Conservation (phyloP, 1,139 yeast species). For the Pichia sp. region DNA sequence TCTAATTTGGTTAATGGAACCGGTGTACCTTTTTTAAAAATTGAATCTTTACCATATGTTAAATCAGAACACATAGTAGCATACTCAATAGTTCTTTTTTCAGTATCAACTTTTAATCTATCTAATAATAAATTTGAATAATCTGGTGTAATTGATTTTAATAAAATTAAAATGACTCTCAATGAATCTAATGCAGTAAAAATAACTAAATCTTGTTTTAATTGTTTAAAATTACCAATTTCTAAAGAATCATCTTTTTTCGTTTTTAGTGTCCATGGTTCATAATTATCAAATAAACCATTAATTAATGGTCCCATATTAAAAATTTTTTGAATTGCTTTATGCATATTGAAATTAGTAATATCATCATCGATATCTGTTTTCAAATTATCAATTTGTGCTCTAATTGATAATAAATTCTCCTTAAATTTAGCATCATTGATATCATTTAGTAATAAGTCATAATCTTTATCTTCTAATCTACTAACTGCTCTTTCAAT, state of each 20-base stretch:
- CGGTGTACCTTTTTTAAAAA: slow-evolving; percentile 27
- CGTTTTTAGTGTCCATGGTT: slow-evolving; percentile 35
- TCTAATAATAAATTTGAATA: slow-evolving; percentile 55
- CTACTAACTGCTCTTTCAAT: slow-evolving; percentile 39
- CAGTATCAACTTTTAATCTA: slow-evolving; percentile 47
- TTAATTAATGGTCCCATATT: slow-evolving; percentile 56
- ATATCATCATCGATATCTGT: slow-evolving; percentile 38
- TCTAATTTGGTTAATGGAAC: slow-evolving; percentile 35
- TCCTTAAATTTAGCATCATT: slow-evolving; percentile 14
- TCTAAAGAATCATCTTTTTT: slow-evolving; percentile 20
- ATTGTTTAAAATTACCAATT: slow-evolving; percentile 17
- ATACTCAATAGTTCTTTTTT: slow-evolving; percentile 36
- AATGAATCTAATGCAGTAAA: slow-evolving; percentile 64
- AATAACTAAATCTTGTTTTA: slow-evolving; percentile 47
- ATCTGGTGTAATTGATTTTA: slow-evolving; percentile 68
- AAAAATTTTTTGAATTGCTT: slow-evolving; percentile 63
- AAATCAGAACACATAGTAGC: slow-evolving; percentile 44
- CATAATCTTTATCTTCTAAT: slow-evolving; percentile 13
- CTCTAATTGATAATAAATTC: slow-evolving; percentile 21
- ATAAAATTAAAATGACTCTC: slow-evolving; percentile 59
- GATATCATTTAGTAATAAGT: slow-evolving; percentile 15
- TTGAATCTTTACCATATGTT: slow-evolving; percentile 40
- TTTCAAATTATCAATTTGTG: slow-evolving; percentile 29
- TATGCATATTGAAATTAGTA: slow-evolving; percentile 46
- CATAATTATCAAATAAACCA: slow-evolving; percentile 47